A percentile compares a stretch with the other conserved stretches of the same genome.
Evolutionary conservation across 768 basidiomycete species (phyloP).

Genomic region (Hysterangium stoloniferum): DNA sequence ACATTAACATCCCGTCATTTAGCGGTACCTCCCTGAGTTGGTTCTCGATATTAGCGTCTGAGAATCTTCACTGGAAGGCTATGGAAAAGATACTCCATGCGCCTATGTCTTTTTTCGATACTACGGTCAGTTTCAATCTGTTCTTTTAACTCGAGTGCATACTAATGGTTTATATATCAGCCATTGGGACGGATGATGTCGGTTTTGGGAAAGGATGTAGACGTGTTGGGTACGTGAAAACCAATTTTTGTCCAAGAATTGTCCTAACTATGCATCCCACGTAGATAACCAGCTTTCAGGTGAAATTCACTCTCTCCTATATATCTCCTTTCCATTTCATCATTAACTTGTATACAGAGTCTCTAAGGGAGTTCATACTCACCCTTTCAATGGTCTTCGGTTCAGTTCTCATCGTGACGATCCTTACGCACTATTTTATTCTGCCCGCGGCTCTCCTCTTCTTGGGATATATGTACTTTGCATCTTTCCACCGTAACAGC

Average conservation of each 20-base stretch:
- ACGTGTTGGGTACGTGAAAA: constrained; percentile 31
- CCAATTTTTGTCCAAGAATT: neutral
- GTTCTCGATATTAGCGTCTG: constrained; percentile 51
- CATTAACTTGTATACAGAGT: constrained; percentile 25
- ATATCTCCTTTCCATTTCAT: no score
- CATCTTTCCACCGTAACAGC: constrained; percentile 60
- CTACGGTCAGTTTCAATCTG: constrained; percentile 36
- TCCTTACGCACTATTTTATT: constrained; percentile 31
- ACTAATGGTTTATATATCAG: constrained; percentile 22
- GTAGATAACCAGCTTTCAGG: constrained; percentile 53
- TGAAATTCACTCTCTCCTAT: constrained; percentile 20
- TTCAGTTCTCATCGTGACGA: constrained; percentile 46
- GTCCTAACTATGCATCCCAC: neutral
- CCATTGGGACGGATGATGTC: constrained; percentile 54
- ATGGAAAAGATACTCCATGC: constrained; percentile 55
- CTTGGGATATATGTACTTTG: constrained; percentile 58
- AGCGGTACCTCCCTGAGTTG: constrained; percentile 49
- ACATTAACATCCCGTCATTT: neutral
- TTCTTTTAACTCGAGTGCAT: neutral
- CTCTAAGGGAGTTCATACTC: constrained; percentile 44
- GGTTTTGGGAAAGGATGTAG: constrained; percentile 60
- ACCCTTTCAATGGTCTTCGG: constrained; percentile 45
- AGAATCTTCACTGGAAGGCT: constrained; percentile 51
- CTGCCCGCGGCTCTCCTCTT: constrained; percentile 47
- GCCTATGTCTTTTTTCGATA: constrained; percentile 75